These are phyloP conservation scores for Suillus subalutaceus DNA, from an alignment of 768 basidiomycete genomes.

Conservation along the genomic window DNA sequence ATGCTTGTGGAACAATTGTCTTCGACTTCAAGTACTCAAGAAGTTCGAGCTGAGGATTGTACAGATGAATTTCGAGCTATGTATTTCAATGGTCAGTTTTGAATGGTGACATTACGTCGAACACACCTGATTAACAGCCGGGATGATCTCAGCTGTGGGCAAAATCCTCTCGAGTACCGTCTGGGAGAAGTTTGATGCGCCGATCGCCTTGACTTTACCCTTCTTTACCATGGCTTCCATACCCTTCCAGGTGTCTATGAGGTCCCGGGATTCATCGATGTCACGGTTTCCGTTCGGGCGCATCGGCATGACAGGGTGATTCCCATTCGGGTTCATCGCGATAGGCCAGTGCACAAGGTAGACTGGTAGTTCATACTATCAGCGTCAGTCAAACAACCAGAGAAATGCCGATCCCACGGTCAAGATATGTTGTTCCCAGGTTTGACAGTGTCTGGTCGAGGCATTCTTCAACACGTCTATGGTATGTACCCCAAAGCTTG, in stretches of 20 bases:
- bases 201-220: slow-evolving; percentile 69
- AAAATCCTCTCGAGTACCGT: slow-evolving; percentile 70
- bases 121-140: slow-evolving; percentile 73
- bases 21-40: slow-evolving; percentile 63
- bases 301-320: slow-evolving; percentile 58
- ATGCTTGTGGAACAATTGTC: slow-evolving; percentile 74
- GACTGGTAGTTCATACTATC: slow-evolving; percentile 35
- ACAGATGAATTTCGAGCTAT: slow-evolving; percentile 74
- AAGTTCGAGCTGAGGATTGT: slow-evolving; percentile 75
- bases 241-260: slow-evolving; percentile 80
- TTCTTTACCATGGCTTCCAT: slow-evolving; percentile 76
- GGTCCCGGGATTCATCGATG: slow-evolving; percentile 64
- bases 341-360: slow-evolving; percentile 85
- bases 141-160: slow-evolving; percentile 64
- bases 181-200: slow-evolving; percentile 78
- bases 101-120: background rate
- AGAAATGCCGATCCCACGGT: slow-evolving; percentile 50
- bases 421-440: slow-evolving; percentile 85
- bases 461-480: slow-evolving; percentile 70
- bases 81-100: background rate
- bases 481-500: slow-evolving; percentile 71
- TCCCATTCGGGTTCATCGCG: slow-evolving; percentile 70
- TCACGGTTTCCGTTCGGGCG: slow-evolving; percentile 69
- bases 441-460: slow-evolving; percentile 76
- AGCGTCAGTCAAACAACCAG: background rate